Evolutionary conservation across 768 basidiomycete genomes (phyloP).

Genomic region (Boletus barrowsii): DNA sequence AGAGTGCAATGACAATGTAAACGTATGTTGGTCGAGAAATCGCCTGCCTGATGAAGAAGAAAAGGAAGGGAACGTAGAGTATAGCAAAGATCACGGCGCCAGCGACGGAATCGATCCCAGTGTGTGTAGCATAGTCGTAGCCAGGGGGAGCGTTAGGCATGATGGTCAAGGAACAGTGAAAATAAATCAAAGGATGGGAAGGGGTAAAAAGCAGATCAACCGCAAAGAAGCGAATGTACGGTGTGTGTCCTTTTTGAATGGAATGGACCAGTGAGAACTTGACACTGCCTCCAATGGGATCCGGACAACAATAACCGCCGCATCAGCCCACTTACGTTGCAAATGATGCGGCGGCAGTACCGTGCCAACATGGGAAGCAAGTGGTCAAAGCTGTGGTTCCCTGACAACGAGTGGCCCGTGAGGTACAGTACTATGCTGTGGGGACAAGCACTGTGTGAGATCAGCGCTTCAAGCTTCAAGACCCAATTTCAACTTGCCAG

Average conservation of each 20-base stretch:
- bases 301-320: too few species aligned
- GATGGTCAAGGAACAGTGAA: neutral
- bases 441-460: too few species aligned
- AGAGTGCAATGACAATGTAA: slow-evolving; percentile 27
- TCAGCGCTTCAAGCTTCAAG: too few species aligned
- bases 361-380: too few species aligned
- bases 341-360: too few species aligned
- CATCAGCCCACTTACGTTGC: too few species aligned
- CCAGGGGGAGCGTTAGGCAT: slow-evolving; percentile 18
- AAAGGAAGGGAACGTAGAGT: slow-evolving; percentile 27
- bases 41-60: slow-evolving; percentile 19
- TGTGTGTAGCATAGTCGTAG: slow-evolving; percentile 22
- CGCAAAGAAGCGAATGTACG: neutral
- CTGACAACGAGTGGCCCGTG: too few species aligned
- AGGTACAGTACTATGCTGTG: too few species aligned
- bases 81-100: slow-evolving; percentile 32
- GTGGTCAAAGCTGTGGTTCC: too few species aligned
- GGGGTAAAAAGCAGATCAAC: slow-evolving; percentile 20
- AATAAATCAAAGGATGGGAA: neutral
- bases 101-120: slow-evolving; percentile 31
- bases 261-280: neutral
- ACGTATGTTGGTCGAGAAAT: slow-evolving; percentile 27
- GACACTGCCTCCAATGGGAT: slow-evolving; percentile 9
- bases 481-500: too few species aligned
- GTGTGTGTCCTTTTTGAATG: slow-evolving; percentile 13